phyloP scores from a whole-genome alignment of 2,329 filamentous ascomycete genomes.

The Aspergillus phoenicis region DNA sequence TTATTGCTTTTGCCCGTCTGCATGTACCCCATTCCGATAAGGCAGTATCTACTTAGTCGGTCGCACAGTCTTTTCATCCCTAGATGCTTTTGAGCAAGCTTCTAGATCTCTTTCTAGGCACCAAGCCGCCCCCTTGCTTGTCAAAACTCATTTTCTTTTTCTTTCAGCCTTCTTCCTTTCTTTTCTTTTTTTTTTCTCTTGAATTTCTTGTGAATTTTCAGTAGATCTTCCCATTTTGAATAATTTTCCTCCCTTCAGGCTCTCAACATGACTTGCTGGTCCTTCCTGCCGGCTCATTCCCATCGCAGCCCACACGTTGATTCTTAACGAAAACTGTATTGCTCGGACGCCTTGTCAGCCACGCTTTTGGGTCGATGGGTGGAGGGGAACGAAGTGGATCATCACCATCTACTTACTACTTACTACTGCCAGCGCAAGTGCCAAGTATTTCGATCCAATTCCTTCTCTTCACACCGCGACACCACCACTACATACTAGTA shows the following conservation, averaged over 20 bases:
- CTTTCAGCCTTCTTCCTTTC: not conserved
- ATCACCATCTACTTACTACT: not conserved
- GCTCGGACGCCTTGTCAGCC: not conserved
- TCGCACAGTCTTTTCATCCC: not conserved
- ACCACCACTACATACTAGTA: too few species aligned
- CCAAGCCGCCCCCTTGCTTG: not conserved
- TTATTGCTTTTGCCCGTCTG: slow-evolving; percentile 4
- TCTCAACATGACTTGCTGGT: not conserved
- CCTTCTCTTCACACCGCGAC: too few species aligned
- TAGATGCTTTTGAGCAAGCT: not conserved
- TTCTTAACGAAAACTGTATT: not conserved
- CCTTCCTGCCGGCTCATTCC: not conserved
- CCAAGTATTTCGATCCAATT: too few species aligned
- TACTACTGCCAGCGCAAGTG: too few species aligned
- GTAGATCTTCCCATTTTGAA: too few species aligned
- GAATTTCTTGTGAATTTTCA: too few species aligned
- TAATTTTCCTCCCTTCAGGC: too few species aligned
- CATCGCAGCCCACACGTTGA: not conserved
- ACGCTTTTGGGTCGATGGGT: too few species aligned
- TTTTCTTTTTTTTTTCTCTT: not conserved
- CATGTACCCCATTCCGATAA: not conserved
- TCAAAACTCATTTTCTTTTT: not conserved
- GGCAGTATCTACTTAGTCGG: not conserved
- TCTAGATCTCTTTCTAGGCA: slow-evolving; percentile 7
- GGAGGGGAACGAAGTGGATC: too few species aligned